A percentile compares a stretch with the other conserved stretches of the same genome.
Evolutionary conservation across 2,329 filamentous ascomycete genomes (phyloP).

Genomic region (Cladosporium sp.): DNA sequence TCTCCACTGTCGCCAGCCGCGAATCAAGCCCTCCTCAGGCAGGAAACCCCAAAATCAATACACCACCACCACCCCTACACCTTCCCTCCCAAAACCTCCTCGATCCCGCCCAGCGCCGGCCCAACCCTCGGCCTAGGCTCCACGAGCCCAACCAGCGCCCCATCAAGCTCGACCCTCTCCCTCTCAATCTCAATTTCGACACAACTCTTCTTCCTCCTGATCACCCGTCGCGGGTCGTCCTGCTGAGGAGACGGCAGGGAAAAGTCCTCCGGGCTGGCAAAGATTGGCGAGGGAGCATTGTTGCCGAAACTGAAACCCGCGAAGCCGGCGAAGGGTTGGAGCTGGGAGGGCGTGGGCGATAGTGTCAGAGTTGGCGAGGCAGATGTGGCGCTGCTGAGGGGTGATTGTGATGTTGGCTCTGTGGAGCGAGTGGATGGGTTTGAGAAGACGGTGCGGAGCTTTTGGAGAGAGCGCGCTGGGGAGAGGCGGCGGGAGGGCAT

Average conservation of each 20-base stretch:
- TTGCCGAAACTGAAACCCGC: slow-evolving; percentile 27
- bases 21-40: background rate
- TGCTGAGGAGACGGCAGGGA: background rate
- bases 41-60: background rate
- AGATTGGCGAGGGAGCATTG: slow-evolving; percentile 16
- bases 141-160: slow-evolving; percentile 29
- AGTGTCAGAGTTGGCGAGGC: slow-evolving; percentile 15
- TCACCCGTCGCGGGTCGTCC: slow-evolving; percentile 18
- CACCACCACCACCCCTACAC: slow-evolving; percentile 17
- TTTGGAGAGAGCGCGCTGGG: slow-evolving; percentile 31
- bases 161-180: slow-evolving; percentile 28
- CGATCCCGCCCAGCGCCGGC: slow-evolving; percentile 32
- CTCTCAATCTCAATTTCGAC: slow-evolving; percentile 35
- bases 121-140: slow-evolving; percentile 35
- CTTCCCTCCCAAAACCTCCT: slow-evolving; percentile 34
- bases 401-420: background rate
- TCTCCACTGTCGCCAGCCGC: background rate
- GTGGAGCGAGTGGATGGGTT: background rate
- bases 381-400: background rate
- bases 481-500: slow-evolving; percentile 26
- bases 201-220: slow-evolving; percentile 34
- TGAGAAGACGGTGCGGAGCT: slow-evolving; percentile 31
- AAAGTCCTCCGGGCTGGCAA: slow-evolving; percentile 2
- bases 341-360: slow-evolving; percentile 19
- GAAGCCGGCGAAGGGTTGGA: slow-evolving; percentile 20